These are phyloP conservation scores for Alectoria sarmentosa DNA, from an alignment of 495 filamentous ascomycete genomes.

Conservation along the genomic window DNA sequence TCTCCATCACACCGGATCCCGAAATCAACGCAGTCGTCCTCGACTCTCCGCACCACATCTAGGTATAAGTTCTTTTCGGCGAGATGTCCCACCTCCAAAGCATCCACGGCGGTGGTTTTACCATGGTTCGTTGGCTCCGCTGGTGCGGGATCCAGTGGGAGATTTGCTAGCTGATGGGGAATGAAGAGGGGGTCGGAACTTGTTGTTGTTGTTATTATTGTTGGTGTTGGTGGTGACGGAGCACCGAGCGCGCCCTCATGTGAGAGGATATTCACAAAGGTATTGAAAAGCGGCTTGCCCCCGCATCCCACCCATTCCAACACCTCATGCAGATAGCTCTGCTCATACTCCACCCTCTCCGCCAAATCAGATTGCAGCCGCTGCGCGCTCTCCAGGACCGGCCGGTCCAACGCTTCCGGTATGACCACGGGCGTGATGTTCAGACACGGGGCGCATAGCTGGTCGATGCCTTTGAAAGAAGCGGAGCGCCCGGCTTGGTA, in stretches of 20 bases:
- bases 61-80: slow-evolving; percentile 31
- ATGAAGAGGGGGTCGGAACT: neutral
- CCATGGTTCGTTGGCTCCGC: slow-evolving; percentile 1
- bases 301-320: slow-evolving; percentile 17
- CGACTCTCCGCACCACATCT: slow-evolving; percentile 27
- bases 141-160: neutral
- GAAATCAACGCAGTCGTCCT: slow-evolving; percentile 30
- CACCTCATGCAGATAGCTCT: slow-evolving; percentile 30
- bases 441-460: slow-evolving; percentile 28
- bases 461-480: slow-evolving; percentile 25
- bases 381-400: slow-evolving; percentile 7
- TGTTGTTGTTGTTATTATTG: neutral
- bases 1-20: slow-evolving; percentile 30
- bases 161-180: neutral
- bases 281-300: slow-evolving; percentile 29
- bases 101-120: slow-evolving; percentile 25
- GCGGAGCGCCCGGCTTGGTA: slow-evolving; percentile 34
- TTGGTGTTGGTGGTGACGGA: neutral
- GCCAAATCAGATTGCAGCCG: slow-evolving; percentile 28
- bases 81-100: slow-evolving; percentile 27
- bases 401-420: slow-evolving; percentile 5
- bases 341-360: slow-evolving; percentile 30
- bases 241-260: neutral
- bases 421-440: slow-evolving; percentile 31
- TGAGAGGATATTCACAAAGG: slow-evolving; percentile 35